Conservation (phyloP, 2,329 filamentous ascomycete species). For the Verticillium dahliae region DNA sequence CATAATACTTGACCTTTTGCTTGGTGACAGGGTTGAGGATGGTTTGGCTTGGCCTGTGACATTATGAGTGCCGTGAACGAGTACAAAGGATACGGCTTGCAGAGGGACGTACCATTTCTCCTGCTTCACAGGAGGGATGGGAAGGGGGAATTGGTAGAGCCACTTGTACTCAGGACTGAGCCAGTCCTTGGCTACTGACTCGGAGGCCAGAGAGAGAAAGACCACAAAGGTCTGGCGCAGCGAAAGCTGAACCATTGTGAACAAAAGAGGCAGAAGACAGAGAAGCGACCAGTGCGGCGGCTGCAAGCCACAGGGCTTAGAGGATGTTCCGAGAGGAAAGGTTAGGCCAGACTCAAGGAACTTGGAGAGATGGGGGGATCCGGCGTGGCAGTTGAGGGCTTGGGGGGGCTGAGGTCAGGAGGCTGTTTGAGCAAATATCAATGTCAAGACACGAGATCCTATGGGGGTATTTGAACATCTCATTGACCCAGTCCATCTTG, state of each 20-base stretch:
- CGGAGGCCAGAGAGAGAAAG: slow-evolving; percentile 6
- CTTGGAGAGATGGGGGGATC: not conserved
- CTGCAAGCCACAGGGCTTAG: slow-evolving; percentile 2
- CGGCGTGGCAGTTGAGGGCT: not conserved
- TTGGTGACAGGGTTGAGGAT: slow-evolving; percentile 22
- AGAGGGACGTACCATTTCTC: slow-evolving; percentile 26
- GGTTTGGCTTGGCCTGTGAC: slow-evolving; percentile 4
- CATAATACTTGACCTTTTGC: slow-evolving; percentile 20
- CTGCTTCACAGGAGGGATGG: slow-evolving; percentile 35
- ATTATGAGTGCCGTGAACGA: not conserved
- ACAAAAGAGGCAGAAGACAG: not conserved
- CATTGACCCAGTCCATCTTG: not conserved
- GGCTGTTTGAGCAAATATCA: not conserved
- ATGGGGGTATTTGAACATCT: slow-evolving; percentile 6
- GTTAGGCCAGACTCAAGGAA: not conserved
- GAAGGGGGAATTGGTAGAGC: slow-evolving; percentile 32
- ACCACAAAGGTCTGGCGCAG: slow-evolving; percentile 8
- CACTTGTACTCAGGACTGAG: slow-evolving; percentile 26
- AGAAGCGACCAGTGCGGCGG: not conserved
- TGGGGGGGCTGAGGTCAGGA: slow-evolving; percentile 1
- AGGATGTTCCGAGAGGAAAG: not conserved
- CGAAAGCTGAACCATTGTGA: slow-evolving; percentile 7
- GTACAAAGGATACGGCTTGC: not conserved
- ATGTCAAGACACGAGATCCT: not conserved
- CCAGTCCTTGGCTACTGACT: slow-evolving; percentile 13